phyloP scores from a whole-genome alignment of 306 rosid species.

The Lathyrus aphaca region DNA sequence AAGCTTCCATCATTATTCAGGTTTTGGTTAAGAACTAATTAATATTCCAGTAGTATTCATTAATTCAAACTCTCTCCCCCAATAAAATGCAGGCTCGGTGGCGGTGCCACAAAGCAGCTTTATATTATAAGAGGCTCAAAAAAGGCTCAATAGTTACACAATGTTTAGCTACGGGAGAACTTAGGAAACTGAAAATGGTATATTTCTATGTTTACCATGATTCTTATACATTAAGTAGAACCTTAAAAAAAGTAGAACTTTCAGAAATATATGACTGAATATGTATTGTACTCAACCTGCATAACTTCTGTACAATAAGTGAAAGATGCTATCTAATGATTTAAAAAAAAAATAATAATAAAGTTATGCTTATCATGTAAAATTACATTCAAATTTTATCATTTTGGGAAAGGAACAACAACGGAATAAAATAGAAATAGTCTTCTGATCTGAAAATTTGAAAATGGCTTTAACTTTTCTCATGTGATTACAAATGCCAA shows the following conservation, averaged over 20 bases:
- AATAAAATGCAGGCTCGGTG: conserved; percentile 75
- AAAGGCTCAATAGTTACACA: conserved; percentile 74
- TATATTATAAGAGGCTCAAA: conserved; percentile 78
- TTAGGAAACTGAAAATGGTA: conserved; percentile 95
- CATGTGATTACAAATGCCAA: conserved; percentile 18
- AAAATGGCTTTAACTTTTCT: conserved; percentile 33
- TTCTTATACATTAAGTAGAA: conserved; percentile 28
- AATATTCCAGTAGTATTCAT: conserved; percentile 16
- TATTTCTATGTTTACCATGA: conserved; percentile 28
- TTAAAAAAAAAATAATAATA: too few relatives aligned
- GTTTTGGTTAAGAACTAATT: conserved; percentile 47
- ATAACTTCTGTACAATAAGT: conserved; percentile 12
- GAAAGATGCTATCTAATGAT: conserved; percentile 29
- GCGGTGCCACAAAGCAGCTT: conserved; percentile 76
- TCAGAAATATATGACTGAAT: conserved; percentile 25
- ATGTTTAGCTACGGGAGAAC: conserved; percentile 73
- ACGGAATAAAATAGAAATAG: background rate
- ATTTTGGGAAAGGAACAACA: conserved; percentile 2
- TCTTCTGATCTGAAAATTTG: conserved; percentile 28
- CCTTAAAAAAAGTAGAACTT: conserved; percentile 11
- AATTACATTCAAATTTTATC: conserved; percentile 2
- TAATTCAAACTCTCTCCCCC: conserved; percentile 32
- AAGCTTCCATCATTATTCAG: conserved; percentile 80
- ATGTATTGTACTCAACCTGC: conserved; percentile 4
- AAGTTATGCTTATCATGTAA: conserved; percentile 19